Percentiles rank a stretch among this genome's conserved stretches.
Conservation (phyloP, 805 yeast species). For the Candida andamanensis region DNA sequence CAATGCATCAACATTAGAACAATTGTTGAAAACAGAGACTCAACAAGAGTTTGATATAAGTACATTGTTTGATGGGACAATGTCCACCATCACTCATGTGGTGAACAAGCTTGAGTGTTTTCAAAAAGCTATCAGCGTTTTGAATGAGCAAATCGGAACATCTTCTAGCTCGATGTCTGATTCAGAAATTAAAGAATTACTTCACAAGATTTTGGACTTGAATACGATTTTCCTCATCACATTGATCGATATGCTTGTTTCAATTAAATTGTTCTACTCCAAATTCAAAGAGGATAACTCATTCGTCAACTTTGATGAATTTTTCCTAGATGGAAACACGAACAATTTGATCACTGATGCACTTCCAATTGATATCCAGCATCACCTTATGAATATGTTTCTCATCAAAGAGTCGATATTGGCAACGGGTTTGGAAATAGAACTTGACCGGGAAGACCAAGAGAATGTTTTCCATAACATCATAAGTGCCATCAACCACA, state of each 20-base stretch:
- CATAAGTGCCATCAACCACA: constrained; percentile 2
- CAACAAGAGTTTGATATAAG: too few relatives aligned
- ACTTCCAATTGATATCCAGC: constrained; percentile 23
- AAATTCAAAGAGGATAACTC: constrained; percentile 23
- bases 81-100: too few relatives aligned
- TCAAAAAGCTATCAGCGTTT: background rate
- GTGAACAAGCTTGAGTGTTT: too few relatives aligned
- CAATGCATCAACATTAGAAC: too few relatives aligned
- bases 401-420: constrained; percentile 45
- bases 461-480: constrained; percentile 23
- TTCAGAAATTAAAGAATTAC: constrained; percentile 1
- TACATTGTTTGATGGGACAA: too few relatives aligned
- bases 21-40: too few relatives aligned
- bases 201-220: constrained; percentile 3
- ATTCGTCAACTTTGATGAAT: constrained; percentile 28
- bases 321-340: constrained; percentile 17
- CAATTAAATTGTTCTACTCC: constrained; percentile 29
- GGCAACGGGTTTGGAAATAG: constrained; percentile 30
- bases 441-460: constrained; percentile 46
- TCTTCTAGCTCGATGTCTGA: constrained; percentile 1
- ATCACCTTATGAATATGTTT: constrained; percentile 36
- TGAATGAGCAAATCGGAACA: constrained; percentile 5
- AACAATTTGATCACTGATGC: constrained; percentile 12
- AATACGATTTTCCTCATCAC: constrained; percentile 8
- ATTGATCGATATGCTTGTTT: constrained; percentile 27